Evolutionary conservation across 2,329 filamentous ascomycete species (phyloP), one percentile per base, ranked within the genome.

Genomic region (Corinectria fuckeliana): DNA sequence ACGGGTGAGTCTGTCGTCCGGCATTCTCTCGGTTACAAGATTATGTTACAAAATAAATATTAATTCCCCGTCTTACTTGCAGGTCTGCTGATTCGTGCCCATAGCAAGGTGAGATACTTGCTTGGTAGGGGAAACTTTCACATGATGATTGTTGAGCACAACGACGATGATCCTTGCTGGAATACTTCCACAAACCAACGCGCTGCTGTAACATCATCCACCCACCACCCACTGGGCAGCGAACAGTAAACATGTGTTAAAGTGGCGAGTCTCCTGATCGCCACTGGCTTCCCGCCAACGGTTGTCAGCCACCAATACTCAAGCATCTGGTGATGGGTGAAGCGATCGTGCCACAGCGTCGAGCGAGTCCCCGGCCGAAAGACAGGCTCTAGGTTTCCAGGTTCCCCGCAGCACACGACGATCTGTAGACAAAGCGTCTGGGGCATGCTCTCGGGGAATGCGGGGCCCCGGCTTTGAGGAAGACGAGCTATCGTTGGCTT

Each of bases 391-490:
- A 23, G 36, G 6, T n/a, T 6, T 53, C 45, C 45, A 55, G 50
- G 25, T 55, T 55, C 56, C 56, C 56, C 56, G 45, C 56, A 54
- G 56, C 39, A 30, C 28, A 39, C 30, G 44, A 16, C 42, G 49
- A 18, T 45, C 45, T 10, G n/a, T 5, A 18, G 16, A 45, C 9
- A 45, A 20, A 7, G 32, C 42, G 9, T 45, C 25, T 10, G 50
- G 21, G 25, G 20, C 10, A n/a, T 11, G n/a, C 6, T 49, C 20
- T 26, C 25, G 13, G n/a, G 18, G 9, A n/a, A 44, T 58, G 56
- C 56, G 56, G 56, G 56, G 50, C 50, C 50, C 56, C 50, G 18
- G 25, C n/a, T 38, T 53, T 49, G 56, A 50, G 28, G 50, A 54
- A 39, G 28, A 16, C 16, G 20, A 14, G 16, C 18, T 34, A 23